phyloP scores from a whole-genome alignment of 169 alveolate species.

The Eimeria acervulina region DNA sequence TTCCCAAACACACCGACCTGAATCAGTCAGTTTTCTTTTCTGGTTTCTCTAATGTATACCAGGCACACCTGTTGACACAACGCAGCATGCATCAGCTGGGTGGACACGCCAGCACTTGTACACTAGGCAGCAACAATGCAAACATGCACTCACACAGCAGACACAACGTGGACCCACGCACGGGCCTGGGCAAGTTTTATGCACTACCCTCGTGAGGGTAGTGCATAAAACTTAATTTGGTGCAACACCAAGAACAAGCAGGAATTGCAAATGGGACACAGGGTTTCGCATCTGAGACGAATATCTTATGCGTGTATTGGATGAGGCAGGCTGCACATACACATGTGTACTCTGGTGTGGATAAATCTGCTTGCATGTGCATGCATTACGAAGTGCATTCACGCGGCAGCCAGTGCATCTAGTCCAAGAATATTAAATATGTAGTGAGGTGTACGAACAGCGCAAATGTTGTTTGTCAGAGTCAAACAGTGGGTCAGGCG shows the following conservation, averaged over 20 bases:
- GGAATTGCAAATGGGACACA: neutral
- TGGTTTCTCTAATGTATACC: neutral
- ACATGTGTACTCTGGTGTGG: neutral
- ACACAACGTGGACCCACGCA: neutral
- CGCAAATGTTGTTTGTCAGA: slow-evolving; percentile 12
- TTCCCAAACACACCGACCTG: slow-evolving; percentile 84
- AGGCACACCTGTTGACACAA: neutral
- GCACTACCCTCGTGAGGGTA: too few species aligned
- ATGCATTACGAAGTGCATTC: neutral
- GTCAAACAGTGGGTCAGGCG: slow-evolving; percentile 90
- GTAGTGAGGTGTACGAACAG: neutral
- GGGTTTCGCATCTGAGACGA: neutral
- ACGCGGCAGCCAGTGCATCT: neutral
- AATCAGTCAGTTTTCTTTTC: slow-evolving; percentile 10
- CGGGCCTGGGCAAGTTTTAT: slow-evolving; percentile 13
- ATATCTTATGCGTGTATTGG: neutral
- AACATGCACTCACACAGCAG: neutral
- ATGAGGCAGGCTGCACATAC: neutral
- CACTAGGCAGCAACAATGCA: neutral
- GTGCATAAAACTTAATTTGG: neutral
- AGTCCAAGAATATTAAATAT: neutral
- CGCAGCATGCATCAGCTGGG: neutral
- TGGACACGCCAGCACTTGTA: neutral
- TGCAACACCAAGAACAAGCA: neutral
- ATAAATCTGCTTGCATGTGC: neutral